A percentile compares a stretch with the other conserved stretches of the same genome.
These are phyloP conservation scores for Adansonia gregorii DNA, from an alignment of 441 rosid species.

Conservation along the genomic window DNA sequence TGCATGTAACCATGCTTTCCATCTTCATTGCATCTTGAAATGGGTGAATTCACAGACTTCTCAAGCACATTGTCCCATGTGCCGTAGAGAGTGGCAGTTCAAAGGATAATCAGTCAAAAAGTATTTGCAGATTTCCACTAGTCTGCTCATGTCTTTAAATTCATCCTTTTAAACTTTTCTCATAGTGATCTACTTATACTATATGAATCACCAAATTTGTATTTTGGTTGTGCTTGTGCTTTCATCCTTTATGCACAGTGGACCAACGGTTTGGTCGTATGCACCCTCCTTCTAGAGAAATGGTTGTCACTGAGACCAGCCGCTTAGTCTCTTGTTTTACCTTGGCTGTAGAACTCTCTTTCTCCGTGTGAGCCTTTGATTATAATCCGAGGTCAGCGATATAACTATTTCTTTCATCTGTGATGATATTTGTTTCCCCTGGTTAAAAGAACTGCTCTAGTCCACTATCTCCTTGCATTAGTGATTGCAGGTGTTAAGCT, in stretches of 20 bases:
- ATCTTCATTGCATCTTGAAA: conserved; percentile 88
- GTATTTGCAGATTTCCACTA: neutral
- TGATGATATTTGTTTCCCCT: too few species aligned
- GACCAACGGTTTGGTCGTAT: neutral
- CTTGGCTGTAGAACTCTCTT: too few species aligned
- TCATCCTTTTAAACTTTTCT: neutral
- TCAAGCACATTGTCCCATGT: conserved; percentile 88
- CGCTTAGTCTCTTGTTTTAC: too few species aligned
- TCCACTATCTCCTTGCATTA: too few species aligned
- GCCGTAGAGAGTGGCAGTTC: conserved; percentile 87
- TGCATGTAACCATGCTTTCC: conserved; percentile 85
- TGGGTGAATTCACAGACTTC: conserved; percentile 86
- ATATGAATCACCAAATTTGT: neutral
- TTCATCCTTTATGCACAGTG: neutral
- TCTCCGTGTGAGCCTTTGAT: too few species aligned
- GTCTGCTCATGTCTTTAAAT: neutral
- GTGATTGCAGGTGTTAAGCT: too few species aligned
- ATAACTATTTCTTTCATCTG: too few species aligned
- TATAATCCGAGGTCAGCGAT: too few species aligned
- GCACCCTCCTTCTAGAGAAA: neutral
- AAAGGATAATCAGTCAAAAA: conserved; percentile 47
- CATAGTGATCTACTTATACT: neutral
- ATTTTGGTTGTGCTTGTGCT: conserved; percentile 8
- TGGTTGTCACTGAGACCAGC: neutral
- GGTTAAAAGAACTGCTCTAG: too few species aligned